Evolutionary conservation across 2,329 filamentous ascomycete genomes (phyloP).

Genomic region (Colletotrichum melonis): DNA sequence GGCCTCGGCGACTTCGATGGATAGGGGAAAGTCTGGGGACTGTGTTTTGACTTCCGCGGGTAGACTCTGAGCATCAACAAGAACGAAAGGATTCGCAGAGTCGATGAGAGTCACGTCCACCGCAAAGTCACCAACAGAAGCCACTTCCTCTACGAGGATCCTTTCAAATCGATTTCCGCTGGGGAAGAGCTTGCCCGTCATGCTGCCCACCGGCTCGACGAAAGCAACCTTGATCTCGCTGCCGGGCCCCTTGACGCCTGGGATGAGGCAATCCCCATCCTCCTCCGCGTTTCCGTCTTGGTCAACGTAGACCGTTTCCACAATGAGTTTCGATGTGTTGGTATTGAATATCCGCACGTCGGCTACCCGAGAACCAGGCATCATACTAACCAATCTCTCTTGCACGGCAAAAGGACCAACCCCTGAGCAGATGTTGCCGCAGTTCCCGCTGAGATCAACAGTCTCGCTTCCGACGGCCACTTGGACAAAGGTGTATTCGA

Average conservation of each 20-base stretch:
- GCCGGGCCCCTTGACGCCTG: conserved; percentile 66
- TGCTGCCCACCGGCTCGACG: conserved; percentile 68
- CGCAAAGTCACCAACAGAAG: conserved; percentile 40
- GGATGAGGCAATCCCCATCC: conserved; percentile 65
- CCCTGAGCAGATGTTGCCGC: conserved; percentile 71
- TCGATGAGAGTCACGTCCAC: conserved; percentile 48
- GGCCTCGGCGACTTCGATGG: conserved; percentile 53
- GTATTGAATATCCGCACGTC: conserved; percentile 66
- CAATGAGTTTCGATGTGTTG: conserved; percentile 68
- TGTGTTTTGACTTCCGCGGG: conserved; percentile 55
- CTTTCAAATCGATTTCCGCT: conserved; percentile 62
- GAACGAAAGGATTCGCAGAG: conserved; percentile 54
- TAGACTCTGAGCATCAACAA: conserved; percentile 62
- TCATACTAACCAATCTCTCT: conserved; percentile 51
- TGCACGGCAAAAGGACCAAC: conserved; percentile 71
- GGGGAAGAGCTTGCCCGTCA: conserved; percentile 68
- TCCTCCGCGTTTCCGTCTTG: conserved; percentile 57
- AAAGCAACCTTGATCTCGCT: conserved; percentile 69
- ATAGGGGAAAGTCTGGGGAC: conserved; percentile 43
- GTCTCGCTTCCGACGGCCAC: conserved; percentile 65
- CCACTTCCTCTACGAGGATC: conserved; percentile 53
- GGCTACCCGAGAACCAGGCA: conserved; percentile 27
- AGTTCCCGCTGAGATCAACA: conserved; percentile 70
- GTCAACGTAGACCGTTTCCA: conserved; percentile 63
- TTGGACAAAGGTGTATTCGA: conserved; percentile 74